Evolutionary conservation across 495 filamentous ascomycete genomes (phyloP).

Genomic region (Mycothermus thermophilus): DNA sequence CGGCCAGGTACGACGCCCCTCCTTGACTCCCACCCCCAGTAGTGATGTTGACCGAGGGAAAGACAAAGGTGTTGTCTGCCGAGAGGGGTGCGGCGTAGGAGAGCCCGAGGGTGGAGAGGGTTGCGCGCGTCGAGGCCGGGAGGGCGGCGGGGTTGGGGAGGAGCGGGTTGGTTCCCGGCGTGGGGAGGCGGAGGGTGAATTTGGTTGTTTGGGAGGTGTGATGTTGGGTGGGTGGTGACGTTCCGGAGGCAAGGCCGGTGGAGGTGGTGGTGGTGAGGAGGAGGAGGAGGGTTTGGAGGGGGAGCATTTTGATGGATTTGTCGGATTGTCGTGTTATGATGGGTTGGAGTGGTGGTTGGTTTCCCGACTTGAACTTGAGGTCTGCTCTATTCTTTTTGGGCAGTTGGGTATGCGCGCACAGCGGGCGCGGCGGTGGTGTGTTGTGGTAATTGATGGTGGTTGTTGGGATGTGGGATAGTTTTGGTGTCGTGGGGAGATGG

Average conservation of each 20-base stretch:
- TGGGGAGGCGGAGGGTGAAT: constrained; percentile 33
- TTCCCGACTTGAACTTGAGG: no score
- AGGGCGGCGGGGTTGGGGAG: constrained; percentile 45
- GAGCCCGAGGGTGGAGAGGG: constrained; percentile 42
- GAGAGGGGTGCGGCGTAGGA: constrained; percentile 45
- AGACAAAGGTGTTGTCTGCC: constrained; percentile 52
- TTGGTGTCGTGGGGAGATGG: no score
- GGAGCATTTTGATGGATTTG: constrained; percentile 5
- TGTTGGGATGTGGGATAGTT: no score
- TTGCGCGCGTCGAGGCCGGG: constrained; percentile 57
- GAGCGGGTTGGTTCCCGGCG: constrained; percentile 14
- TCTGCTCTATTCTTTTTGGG: no score
- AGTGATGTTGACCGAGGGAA: constrained; percentile 51
- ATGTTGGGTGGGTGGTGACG: constrained; percentile 1
- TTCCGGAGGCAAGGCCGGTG: constrained; percentile 2
- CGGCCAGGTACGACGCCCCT: constrained; percentile 78
- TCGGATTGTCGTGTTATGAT: neutral
- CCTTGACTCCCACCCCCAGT: no score
- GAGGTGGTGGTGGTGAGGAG: constrained; percentile 2
- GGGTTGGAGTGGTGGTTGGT: neutral
- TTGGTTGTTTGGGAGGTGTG: constrained; percentile 10
- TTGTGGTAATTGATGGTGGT: no score
- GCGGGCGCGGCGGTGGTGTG: no score
- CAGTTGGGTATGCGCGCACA: no score
- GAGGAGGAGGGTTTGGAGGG: constrained; percentile 4